Evolutionary conservation across 345 rosid genomes (phyloP), one percentile per base, ranked within the genome.

Genomic region (Capsella bursapastoris): DNA sequence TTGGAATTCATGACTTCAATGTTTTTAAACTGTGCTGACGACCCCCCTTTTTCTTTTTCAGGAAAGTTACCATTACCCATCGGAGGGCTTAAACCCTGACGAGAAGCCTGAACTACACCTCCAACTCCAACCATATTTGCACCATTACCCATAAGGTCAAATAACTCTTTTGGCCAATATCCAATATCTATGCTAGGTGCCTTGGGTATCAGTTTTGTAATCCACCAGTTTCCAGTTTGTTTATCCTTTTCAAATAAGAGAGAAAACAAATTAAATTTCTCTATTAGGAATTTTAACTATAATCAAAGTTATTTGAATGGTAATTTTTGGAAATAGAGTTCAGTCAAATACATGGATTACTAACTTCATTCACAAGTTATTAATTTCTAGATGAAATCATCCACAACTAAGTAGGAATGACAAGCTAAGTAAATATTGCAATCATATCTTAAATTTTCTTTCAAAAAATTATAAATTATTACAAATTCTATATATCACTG

Each of bases 51-150:
- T 22, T 22, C 25, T 22, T 22, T 22, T 22, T 22, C 2, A 22
- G 45, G 69, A 63, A 72, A 63, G 15, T 41, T 22, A 11, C 76
- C 76, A 63, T 63, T 63, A 37, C 75, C 75, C 60, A 71, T 38
- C 0, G 35, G 45, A 41, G 70, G 70, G 5, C 64, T 72, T 53
- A 5, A 43, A 34, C 64, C 55, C 3, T 45, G 5, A 27, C 0
- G 25, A 3, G 70, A 53, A 29, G 62, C 56, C 0, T 52, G 62
- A 27, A 31, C 76, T 18, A 14, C 62, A 55, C 77, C 77, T 16
- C 37, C 77, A 31, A 44, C 27, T 22, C 56, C 37, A 53, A 5
- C 70, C 1, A 53, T 31, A 41, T 32, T 32, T 7, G 55, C 64
- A 72, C 64, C 70, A 52, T 18, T 25, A 13, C 4, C 66, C 2